Evolutionary conservation across 2,329 filamentous ascomycete species (phyloP).

Genomic region (Trichoderma breve): DNA sequence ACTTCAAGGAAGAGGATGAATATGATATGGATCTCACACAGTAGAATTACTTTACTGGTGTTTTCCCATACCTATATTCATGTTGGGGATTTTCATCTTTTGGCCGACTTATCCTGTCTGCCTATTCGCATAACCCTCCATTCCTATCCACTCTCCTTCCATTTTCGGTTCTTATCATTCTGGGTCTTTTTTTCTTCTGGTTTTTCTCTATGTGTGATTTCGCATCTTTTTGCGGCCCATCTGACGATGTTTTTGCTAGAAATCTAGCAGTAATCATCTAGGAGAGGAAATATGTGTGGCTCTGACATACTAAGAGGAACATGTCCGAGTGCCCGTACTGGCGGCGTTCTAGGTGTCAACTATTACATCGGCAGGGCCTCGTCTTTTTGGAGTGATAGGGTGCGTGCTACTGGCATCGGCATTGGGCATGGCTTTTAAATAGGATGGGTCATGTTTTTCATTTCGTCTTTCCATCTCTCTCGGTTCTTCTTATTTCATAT

Average conservation of each 20-base stretch:
- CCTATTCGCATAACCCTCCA: not conserved
- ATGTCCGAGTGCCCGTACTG: slow-evolving; percentile 5
- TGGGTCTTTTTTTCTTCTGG: not conserved
- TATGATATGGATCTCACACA: slow-evolving; percentile 74
- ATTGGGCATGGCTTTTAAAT: slow-evolving; percentile 22
- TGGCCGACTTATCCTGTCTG: not conserved
- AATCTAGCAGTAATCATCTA: slow-evolving; percentile 4
- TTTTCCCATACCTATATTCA: not conserved
- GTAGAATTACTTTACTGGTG: slow-evolving; percentile 24
- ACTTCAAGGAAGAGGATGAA: slow-evolving; percentile 94
- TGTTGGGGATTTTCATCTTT: slow-evolving; percentile 11
- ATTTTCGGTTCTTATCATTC: not conserved
- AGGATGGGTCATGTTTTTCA: slow-evolving; percentile 20
- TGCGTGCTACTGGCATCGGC: slow-evolving; percentile 16
- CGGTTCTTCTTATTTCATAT: slow-evolving; percentile 24
- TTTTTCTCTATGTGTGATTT: not conserved
- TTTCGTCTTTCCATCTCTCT: slow-evolving; percentile 22
- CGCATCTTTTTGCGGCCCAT: not conserved
- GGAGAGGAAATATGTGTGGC: not conserved
- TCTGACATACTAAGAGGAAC: slow-evolving; percentile 1
- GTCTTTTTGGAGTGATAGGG: slow-evolving; percentile 13
- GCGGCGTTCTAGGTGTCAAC: slow-evolving; percentile 20
- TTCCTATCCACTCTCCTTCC: not conserved
- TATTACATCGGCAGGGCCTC: slow-evolving; percentile 19
- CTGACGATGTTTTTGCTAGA: slow-evolving; percentile 7